Conservation (phyloP, 306 rosid genomes). For the Corylus heterophylla region DNA sequence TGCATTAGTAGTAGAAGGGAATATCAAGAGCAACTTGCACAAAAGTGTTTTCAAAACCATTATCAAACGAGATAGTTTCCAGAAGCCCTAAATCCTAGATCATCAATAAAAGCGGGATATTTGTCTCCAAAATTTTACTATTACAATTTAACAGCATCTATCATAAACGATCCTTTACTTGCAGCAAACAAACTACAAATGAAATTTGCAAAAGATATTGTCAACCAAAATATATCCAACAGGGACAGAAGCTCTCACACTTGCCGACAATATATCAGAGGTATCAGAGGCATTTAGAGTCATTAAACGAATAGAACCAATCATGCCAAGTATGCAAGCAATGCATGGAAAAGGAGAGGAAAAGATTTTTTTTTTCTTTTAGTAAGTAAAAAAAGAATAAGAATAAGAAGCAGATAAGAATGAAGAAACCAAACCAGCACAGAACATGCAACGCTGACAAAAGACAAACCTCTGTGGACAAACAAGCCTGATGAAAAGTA, state of each 20-base stretch:
- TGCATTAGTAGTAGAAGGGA: not conserved
- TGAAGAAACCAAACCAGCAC: conserved; percentile 28
- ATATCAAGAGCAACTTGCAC: too few relatives aligned
- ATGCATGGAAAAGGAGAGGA: not conserved
- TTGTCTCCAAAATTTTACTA: not conserved
- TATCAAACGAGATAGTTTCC: not conserved
- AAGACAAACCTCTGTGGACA: conserved; percentile 75
- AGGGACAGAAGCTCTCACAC: not conserved
- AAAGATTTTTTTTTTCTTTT: not conserved
- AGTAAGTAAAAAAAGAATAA: not conserved
- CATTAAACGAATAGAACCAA: not conserved
- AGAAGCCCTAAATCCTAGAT: not conserved
- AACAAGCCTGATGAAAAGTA: conserved; percentile 84
- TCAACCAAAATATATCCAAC: not conserved
- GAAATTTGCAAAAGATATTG: not conserved
- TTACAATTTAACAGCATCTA: not conserved
- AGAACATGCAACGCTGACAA: conserved; percentile 20
- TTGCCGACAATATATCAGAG: not conserved
- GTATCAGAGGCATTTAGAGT: not conserved
- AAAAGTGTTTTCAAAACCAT: too few relatives aligned
- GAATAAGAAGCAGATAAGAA: conserved; percentile 6
- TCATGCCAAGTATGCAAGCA: not conserved
- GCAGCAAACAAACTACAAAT: not conserved
- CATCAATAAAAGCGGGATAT: not conserved
- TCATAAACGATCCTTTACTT: not conserved